A percentile compares a stretch with the other conserved stretches of the same genome.
Evolutionary conservation across 2,329 filamentous ascomycete species (phyloP).

Genomic region (Annulohypoxylon truncatum): DNA sequence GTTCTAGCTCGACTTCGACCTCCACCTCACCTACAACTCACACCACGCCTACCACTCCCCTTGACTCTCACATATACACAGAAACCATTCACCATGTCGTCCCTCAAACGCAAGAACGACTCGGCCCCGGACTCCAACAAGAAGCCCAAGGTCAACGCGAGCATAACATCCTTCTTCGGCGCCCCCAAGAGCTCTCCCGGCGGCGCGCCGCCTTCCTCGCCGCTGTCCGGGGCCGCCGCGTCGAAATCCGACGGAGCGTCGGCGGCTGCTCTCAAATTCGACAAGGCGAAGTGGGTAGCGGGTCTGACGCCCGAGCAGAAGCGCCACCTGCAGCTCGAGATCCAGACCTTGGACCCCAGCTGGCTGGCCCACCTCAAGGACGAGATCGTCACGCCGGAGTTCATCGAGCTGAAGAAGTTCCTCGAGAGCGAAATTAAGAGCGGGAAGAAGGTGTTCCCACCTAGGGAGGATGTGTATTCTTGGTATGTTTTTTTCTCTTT

Average conservation of each 20-base stretch:
- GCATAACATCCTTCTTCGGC: conserved; percentile 91
- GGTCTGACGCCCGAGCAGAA: conserved; percentile 84
- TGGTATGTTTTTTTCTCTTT: conserved; percentile 69
- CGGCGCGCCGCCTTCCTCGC: conserved; percentile 25
- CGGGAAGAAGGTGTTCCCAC: conserved; percentile 86
- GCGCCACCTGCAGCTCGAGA: conserved; percentile 85
- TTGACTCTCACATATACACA: background rate
- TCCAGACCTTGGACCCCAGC: conserved; percentile 89
- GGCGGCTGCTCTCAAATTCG: conserved; percentile 74
- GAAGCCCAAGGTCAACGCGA: conserved; percentile 78
- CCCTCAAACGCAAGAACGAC: conserved; percentile 75
- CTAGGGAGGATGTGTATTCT: conserved; percentile 89
- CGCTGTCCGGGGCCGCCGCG: conserved; percentile 36
- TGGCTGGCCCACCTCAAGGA: conserved; percentile 93
- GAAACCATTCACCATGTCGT: conserved; percentile 57
- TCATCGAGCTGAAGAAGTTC: conserved; percentile 89
- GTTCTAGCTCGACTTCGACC: conserved; percentile 13
- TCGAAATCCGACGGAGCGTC: conserved; percentile 42
- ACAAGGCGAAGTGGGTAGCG: conserved; percentile 91
- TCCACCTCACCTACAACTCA: background rate
- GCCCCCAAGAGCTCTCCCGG: conserved; percentile 65
- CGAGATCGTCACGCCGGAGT: conserved; percentile 81
- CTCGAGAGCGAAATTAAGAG: conserved; percentile 79
- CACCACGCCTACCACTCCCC: background rate
- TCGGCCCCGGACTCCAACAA: conserved; percentile 69